These are phyloP conservation scores for Manihot esculenta DNA, from an alignment of 441 rosid genomes.

Conservation along the genomic window DNA sequence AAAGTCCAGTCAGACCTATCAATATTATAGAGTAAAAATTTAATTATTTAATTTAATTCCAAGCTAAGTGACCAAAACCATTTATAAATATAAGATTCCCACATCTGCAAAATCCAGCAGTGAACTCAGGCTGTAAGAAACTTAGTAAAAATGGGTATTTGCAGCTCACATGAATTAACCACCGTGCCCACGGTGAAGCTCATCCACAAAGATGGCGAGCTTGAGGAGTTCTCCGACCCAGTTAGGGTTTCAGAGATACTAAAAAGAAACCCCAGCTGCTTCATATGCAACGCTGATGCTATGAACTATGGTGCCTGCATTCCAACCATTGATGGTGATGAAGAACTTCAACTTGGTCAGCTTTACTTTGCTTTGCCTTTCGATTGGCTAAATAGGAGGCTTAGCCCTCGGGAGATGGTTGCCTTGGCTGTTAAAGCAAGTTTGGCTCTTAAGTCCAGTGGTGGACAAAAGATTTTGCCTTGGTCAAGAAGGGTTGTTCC, in stretches of 20 bases:
- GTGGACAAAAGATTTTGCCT: slow-evolving; percentile 10
- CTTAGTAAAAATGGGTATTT: slow-evolving; percentile 30
- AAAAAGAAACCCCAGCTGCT: slow-evolving; percentile 26
- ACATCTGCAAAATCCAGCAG: no score
- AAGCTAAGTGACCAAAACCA: no score
- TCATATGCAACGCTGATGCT: slow-evolving; percentile 53
- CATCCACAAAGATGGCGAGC: slow-evolving; percentile 38
- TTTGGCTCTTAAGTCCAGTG: slow-evolving; percentile 31
- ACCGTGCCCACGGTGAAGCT: slow-evolving; percentile 36
- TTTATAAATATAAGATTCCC: no score
- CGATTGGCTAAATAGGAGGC: slow-evolving; percentile 28
- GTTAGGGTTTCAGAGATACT: slow-evolving; percentile 46
- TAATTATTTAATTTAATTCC: background rate
- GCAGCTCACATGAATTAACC: slow-evolving; percentile 31
- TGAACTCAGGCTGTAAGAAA: background rate
- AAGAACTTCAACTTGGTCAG: slow-evolving; percentile 43
- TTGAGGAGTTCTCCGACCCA: slow-evolving; percentile 46
- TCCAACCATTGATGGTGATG: slow-evolving; percentile 34
- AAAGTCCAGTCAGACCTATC: background rate
- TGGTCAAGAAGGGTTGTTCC: slow-evolving; percentile 21
- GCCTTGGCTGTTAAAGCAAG: slow-evolving; percentile 56
- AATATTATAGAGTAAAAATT: no score
- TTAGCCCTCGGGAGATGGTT: slow-evolving; percentile 41
- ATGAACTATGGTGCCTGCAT: slow-evolving; percentile 37
- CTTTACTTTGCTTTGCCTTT: slow-evolving; percentile 53